These are phyloP conservation scores for Alternaria alternata DNA, from an alignment of 2,329 filamentous ascomycete genomes.

Conservation along the genomic window DNA sequence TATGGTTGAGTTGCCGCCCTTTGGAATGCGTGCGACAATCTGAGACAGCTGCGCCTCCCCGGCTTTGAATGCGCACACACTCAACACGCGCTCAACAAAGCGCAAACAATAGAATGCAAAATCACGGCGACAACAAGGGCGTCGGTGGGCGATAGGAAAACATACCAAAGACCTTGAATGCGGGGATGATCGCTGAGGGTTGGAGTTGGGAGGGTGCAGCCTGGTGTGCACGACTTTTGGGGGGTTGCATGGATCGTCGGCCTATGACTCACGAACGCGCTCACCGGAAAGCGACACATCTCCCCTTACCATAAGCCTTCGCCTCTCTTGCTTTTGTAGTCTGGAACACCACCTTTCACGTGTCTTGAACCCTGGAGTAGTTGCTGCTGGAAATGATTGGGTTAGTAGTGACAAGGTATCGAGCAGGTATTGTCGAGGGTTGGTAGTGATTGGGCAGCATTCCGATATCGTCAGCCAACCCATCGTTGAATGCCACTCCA, in stretches of 20 bases:
- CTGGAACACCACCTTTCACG: background rate
- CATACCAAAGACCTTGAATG: conserved; percentile 11
- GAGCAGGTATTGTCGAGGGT: background rate
- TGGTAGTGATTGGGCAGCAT: background rate
- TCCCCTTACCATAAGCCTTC: conserved; percentile 21
- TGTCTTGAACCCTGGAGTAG: conserved; percentile 1
- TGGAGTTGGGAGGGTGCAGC: conserved; percentile 11
- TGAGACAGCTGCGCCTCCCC: conserved; percentile 31
- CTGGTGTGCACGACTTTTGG: conserved; percentile 21
- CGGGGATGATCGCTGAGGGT: conserved; percentile 5
- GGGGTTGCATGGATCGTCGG: conserved; percentile 20
- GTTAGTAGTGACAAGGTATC: background rate
- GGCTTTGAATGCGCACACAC: conserved; percentile 5
- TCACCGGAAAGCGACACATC: conserved; percentile 28
- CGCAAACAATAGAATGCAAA: conserved; percentile 17
- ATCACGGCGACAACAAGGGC: conserved; percentile 9
- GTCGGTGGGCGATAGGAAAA: conserved; percentile 5
- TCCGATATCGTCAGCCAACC: background rate
- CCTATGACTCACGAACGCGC: conserved; percentile 34
- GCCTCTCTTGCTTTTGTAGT: conserved; percentile 10
- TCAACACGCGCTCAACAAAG: background rate
- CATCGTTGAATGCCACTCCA: background rate
- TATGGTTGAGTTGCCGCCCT: conserved; percentile 19
- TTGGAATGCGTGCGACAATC: conserved; percentile 28
- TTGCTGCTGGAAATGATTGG: background rate